phyloP scores from a whole-genome alignment of 2,329 filamentous ascomycete genomes.

The Hypoxylon sp. region DNA sequence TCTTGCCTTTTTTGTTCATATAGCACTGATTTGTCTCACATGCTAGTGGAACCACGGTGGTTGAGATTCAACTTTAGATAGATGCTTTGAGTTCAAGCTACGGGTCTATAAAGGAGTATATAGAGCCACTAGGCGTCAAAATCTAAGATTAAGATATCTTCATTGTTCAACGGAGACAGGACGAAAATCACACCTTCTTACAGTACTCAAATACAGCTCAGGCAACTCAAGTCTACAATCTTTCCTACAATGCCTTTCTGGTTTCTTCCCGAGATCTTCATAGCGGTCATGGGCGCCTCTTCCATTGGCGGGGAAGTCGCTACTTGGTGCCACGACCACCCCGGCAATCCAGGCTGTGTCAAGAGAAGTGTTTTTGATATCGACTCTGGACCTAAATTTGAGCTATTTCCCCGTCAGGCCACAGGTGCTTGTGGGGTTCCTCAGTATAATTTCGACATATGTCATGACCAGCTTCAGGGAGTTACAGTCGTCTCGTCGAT shows the following conservation, averaged over 20 bases:
- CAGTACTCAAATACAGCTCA: not conserved
- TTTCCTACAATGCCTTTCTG: not conserved
- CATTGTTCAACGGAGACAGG: not conserved
- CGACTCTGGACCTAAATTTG: not conserved
- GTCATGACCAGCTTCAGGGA: not conserved
- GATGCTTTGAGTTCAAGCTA: not conserved
- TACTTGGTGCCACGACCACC: not conserved
- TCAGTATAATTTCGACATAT: constrained; percentile 1
- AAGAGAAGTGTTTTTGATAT: not conserved
- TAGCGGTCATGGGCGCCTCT: not conserved
- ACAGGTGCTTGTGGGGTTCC: not conserved
- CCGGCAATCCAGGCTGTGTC: not conserved
- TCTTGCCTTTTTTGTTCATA: not conserved
- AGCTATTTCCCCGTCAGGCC: not conserved
- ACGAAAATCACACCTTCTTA: not conserved
- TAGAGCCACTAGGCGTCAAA: not conserved
- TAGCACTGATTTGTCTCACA: not conserved
- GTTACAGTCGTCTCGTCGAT: not conserved
- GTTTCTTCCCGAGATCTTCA: not conserved
- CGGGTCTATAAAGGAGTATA: not conserved
- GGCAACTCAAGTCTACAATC: not conserved
- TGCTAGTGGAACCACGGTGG: not conserved
- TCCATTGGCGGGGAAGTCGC: not conserved
- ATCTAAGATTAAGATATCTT: not conserved
- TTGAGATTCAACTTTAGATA: not conserved